Conservation (phyloP, 1,284 basidiomycete genomes). For the Cystobasidium sp. region DNA sequence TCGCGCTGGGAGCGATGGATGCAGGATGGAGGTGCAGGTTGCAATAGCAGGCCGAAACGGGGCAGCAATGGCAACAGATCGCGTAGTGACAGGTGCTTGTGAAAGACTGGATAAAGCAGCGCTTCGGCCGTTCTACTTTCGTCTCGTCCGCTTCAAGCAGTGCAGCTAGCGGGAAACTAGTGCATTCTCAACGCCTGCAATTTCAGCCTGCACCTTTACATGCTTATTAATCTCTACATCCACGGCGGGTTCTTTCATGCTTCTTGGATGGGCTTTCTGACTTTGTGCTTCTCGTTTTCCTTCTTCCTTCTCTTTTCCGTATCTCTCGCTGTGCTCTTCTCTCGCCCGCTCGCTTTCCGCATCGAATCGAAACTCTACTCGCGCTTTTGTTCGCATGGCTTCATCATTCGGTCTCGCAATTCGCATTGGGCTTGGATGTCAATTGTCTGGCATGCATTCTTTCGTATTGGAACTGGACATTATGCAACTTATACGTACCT, state of each 20-base stretch:
- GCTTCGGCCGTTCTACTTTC: too few relatives aligned
- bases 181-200: neutral
- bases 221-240: neutral
- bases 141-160: too few relatives aligned
- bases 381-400: conserved; percentile 12
- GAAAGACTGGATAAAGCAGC: too few relatives aligned
- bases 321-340: neutral
- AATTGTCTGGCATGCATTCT: neutral
- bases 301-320: neutral
- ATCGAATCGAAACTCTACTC: neutral
- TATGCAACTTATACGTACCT: neutral
- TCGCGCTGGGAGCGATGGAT: neutral
- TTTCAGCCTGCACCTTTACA: neutral
- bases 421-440: conserved; percentile 9
- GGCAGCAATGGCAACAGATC: too few relatives aligned
- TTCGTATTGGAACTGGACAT: neutral
- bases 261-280: conserved; percentile 20
- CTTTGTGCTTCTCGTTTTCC: conserved; percentile 30
- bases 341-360: neutral
- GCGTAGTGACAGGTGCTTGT: too few relatives aligned
- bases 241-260: conserved; percentile 29
- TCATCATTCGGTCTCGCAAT: neutral
- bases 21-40: conserved; percentile 4
- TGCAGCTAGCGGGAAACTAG: neutral
- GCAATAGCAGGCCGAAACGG: neutral